Evolutionary conservation across 495 filamentous ascomycete genomes (phyloP).

Genomic region (Penicillium longicatenatum): DNA sequence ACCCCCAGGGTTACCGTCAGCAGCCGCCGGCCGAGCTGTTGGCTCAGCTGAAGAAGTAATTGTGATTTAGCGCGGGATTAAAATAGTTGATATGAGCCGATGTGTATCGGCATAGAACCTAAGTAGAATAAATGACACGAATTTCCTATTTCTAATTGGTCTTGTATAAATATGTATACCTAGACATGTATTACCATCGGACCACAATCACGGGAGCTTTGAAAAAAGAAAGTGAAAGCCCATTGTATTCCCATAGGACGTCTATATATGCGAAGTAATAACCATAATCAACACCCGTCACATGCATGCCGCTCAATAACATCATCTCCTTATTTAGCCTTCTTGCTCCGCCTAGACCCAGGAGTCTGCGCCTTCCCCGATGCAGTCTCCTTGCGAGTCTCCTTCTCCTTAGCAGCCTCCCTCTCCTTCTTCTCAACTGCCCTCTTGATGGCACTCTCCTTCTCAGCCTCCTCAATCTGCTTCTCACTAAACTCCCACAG

Average conservation of each 20-base stretch:
- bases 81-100: conserved; percentile 8
- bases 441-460: conserved; percentile 68
- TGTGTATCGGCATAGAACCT: conserved; percentile 26
- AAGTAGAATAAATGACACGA: conserved; percentile 44
- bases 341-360: conserved; percentile 50
- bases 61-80: background rate
- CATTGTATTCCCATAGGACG: background rate
- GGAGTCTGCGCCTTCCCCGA: conserved; percentile 37
- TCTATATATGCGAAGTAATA: background rate
- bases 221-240: background rate
- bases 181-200: background rate
- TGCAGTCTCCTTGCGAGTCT: conserved; percentile 41
- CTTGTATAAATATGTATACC: background rate
- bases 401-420: conserved; percentile 51
- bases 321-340: conserved; percentile 26
- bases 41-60: conserved; percentile 65
- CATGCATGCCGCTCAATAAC: background rate
- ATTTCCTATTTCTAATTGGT: conserved; percentile 38
- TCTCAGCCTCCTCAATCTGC: conserved; percentile 81
- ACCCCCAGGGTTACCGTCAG: conserved; percentile 92
- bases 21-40: conserved; percentile 82
- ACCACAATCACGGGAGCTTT: background rate
- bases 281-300: background rate
- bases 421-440: conserved; percentile 69
- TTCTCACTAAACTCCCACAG: conserved; percentile 88